Evolutionary conservation across 441 rosid species (phyloP).

Genomic region (Euphorbia neoarborescens): DNA sequence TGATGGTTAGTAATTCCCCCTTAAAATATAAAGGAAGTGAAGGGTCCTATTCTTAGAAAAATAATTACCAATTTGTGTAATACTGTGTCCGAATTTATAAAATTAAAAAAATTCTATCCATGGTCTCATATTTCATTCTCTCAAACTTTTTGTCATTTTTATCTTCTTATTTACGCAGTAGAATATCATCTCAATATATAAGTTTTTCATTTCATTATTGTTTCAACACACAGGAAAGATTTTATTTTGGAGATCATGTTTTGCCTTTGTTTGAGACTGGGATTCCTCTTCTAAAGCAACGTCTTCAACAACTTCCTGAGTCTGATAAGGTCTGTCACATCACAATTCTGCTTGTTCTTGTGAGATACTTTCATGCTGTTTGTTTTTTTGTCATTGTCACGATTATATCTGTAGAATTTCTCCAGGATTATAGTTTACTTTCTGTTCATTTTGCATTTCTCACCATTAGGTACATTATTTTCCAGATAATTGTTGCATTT

Average conservation of each 20-base stretch:
- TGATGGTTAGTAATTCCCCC: background rate
- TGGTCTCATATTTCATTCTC: background rate
- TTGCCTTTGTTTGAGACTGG: constrained; percentile 96
- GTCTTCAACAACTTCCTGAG: constrained; percentile 69
- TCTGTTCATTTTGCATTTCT: background rate
- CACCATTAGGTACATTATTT: background rate
- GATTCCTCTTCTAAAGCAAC: constrained; percentile 73
- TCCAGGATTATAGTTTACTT: background rate
- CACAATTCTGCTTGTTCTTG: background rate
- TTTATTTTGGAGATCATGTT: constrained; percentile 90
- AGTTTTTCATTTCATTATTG: background rate
- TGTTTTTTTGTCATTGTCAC: background rate
- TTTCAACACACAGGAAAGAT: constrained; percentile 61
- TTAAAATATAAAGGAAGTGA: background rate
- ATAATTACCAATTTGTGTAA: no score
- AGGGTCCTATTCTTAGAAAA: background rate
- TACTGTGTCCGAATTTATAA: no score
- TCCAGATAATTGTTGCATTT: constrained; percentile 80
- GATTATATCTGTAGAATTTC: background rate
- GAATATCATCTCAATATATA: background rate
- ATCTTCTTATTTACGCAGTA: background rate
- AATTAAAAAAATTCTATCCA: background rate
- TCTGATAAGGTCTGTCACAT: constrained; percentile 44
- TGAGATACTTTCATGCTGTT: constrained; percentile 12
- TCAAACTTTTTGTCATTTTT: background rate